Percentiles rank a stretch among this genome's conserved stretches.
Evolutionary conservation across 768 basidiomycete genomes (phyloP).

Genomic region (Pisolithus orientalis): DNA sequence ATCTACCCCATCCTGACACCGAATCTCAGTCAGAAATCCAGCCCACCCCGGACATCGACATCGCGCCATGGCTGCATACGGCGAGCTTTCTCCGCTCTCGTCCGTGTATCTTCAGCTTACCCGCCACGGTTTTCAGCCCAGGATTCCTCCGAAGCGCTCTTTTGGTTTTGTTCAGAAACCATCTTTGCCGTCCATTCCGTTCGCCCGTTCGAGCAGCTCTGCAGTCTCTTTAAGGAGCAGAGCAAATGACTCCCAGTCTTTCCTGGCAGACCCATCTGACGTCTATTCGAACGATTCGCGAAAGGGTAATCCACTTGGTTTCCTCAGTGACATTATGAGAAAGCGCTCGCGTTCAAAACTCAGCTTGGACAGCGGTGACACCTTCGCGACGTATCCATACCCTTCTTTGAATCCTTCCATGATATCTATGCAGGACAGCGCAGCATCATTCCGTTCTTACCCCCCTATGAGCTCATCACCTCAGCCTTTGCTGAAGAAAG

Average conservation of each 20-base stretch:
- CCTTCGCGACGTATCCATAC: conserved; percentile 26
- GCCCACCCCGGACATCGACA: conserved; percentile 4
- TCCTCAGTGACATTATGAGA: conserved; percentile 36
- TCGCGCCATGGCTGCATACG: conserved; percentile 8
- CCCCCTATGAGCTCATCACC: conserved; percentile 6
- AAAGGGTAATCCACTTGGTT: conserved; percentile 41
- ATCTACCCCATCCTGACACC: background rate
- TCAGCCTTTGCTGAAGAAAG: conserved; percentile 19
- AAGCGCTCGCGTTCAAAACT: conserved; percentile 35
- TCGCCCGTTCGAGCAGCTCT: conserved; percentile 28
- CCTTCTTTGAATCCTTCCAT: conserved; percentile 34
- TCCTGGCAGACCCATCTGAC: conserved; percentile 25
- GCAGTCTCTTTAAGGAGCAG: conserved; percentile 21
- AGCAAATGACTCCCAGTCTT: conserved; percentile 26
- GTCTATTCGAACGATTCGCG: conserved; percentile 31
- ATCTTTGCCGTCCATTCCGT: conserved; percentile 33
- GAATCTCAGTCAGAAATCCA: background rate
- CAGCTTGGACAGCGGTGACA: conserved; percentile 26
- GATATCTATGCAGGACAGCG: conserved; percentile 16
- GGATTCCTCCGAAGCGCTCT: conserved; percentile 12
- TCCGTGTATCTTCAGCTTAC: conserved; percentile 5
- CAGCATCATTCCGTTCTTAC: background rate
- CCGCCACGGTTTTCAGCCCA: background rate
- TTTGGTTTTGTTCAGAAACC: conserved; percentile 25
- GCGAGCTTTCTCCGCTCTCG: background rate